Evolutionary conservation across 75 land plant species (phyloP).

Genomic region (Azolla pinnata): DNA sequence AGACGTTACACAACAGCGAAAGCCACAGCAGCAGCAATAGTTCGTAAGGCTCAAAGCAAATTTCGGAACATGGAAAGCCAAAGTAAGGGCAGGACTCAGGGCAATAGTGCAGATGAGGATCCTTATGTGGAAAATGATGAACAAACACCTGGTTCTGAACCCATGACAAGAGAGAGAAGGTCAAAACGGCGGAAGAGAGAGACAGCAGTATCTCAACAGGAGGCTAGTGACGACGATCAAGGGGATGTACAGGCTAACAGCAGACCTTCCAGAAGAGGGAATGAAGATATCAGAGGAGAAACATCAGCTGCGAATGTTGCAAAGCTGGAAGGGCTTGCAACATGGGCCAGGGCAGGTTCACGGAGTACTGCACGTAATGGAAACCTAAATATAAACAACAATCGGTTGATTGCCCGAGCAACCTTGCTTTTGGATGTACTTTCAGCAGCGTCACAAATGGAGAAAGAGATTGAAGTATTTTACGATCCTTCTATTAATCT

Average conservation of each 20-base stretch:
- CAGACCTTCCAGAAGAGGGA: not conserved
- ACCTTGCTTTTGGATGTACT: conserved; percentile 14
- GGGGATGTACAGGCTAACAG: conserved; percentile 9
- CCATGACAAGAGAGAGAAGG: conserved; percentile 2
- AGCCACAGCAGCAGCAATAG: conserved; percentile 41
- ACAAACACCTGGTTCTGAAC: not conserved
- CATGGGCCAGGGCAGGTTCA: conserved; percentile 17
- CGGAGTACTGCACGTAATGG: conserved; percentile 12
- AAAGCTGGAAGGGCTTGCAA: conserved; percentile 9
- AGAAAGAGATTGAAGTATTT: conserved; percentile 7
- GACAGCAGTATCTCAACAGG: not conserved
- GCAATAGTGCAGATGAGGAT: conserved; percentile 16
- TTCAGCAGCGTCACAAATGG: not conserved
- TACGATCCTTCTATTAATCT: too few relatives aligned
- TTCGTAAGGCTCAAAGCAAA: conserved; percentile 40
- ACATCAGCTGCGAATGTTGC: conserved; percentile 10
- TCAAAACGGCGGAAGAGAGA: not conserved
- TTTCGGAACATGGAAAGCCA: conserved; percentile 23
- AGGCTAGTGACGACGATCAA: conserved; percentile 5
- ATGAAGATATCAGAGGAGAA: not conserved
- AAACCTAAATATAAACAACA: conserved; percentile 5
- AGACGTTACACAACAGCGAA: conserved; percentile 51
- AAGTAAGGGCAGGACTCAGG: conserved; percentile 23
- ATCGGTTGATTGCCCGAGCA: conserved; percentile 10
- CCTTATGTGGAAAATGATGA: conserved; percentile 14